Base-by-base conservation (phyloP, 345 rosid species). In the Salix brachista region DNA sequence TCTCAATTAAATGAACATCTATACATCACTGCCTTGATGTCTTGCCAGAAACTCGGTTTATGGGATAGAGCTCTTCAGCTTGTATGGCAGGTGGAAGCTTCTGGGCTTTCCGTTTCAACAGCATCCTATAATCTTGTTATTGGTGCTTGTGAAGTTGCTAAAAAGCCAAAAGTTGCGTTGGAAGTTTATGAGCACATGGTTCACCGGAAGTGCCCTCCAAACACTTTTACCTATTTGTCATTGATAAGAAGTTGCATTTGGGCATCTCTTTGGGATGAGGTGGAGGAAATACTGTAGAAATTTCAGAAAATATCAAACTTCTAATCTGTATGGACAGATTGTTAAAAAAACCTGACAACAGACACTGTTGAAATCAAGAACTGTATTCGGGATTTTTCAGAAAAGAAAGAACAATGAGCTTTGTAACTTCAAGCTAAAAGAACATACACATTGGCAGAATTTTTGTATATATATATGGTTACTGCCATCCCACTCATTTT, bases 21-120 rank as follows among this genome's bases (percentile, higher is more conserved):
- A 61, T 94, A 84, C 61, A 85, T 85, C 66, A 87, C 89, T 25
- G 97, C 87, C 75, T 62, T 91, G 77, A 75, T 87, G 89, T 89
- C 91, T 19, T 94, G 98, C 79, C 89, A 86, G 82, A 91, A 91
- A 87, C 88, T 91, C 73, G 88, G 92, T 79, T 81, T 68, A 8
- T 94, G 94, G 94, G 94, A 89, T 58, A 92, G 77, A 81, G 91
- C 97, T 75, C 62, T 94, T 67, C 92, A 92, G 84, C 85, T 92
- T 69, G 74, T 92, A 65, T 88, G 97, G 94, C 85, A 92, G 56
- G 83, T 90, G 88, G 97, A 91, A 80, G 78, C 78, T 64, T 90
- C 89, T 4, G 90, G 88, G 25, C 73, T 87, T 58, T 19, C 81
- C 3, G 83, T 90, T 69, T 84, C 88, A 8, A 85, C 91, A 12